These are phyloP conservation scores for Magnaporthales sp. DNA, from an alignment of 2,329 filamentous ascomycete genomes.

Conservation along the genomic window DNA sequence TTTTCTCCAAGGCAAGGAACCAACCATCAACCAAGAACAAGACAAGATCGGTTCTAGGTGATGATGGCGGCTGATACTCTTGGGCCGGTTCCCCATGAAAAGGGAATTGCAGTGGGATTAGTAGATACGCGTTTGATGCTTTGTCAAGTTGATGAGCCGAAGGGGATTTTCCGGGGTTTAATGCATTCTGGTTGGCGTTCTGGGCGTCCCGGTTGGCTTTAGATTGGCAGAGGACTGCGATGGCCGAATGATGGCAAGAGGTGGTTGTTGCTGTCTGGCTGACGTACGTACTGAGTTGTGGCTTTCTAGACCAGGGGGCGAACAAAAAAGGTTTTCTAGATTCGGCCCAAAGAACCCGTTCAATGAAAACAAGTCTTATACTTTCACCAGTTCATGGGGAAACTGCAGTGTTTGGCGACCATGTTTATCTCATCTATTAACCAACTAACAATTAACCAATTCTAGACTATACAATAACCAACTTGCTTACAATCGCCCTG, in stretches of 20 bases:
- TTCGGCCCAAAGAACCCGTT: neutral
- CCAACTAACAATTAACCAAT: neutral
- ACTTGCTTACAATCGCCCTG: neutral
- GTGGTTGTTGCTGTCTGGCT: neutral
- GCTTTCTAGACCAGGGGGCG: neutral
- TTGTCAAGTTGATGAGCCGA: neutral
- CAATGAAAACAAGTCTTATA: neutral
- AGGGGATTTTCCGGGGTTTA: neutral
- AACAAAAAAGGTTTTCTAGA: neutral
- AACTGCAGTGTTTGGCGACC: neutral
- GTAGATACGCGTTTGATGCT: neutral
- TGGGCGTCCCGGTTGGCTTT: slow-evolving; percentile 2
- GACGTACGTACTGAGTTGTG: neutral
- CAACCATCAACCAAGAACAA: neutral
- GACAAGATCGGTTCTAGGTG: neutral
- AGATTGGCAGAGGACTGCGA: neutral
- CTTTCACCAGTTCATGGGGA: neutral
- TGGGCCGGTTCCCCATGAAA: neutral
- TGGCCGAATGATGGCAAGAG: neutral
- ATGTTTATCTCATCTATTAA: neutral
- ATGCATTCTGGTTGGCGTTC: slow-evolving; percentile 1
- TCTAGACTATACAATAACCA: neutral
- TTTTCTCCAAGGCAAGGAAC: neutral
- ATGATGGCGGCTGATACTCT: neutral
- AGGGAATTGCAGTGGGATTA: neutral